Evolutionary conservation across 306 rosid genomes (phyloP).

Genomic region (Cucumis hystrix): DNA sequence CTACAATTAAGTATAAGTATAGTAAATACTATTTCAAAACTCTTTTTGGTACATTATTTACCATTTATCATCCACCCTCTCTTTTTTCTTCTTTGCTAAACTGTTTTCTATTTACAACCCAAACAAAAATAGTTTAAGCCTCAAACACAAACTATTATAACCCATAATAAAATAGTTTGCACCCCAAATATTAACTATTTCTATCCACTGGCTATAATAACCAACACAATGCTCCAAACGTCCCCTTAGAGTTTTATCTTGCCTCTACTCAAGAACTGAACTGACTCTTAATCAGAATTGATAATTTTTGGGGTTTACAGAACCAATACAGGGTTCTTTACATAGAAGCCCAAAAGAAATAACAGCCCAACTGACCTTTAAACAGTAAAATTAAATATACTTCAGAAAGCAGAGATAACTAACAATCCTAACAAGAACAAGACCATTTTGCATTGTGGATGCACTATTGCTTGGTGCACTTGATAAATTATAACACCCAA

Average conservation of each 20-base stretch:
- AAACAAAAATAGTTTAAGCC: too few species aligned
- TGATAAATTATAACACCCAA: background rate
- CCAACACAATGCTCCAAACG: too few species aligned
- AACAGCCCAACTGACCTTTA: background rate
- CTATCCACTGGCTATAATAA: too few species aligned
- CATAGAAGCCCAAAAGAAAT: background rate
- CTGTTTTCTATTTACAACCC: too few species aligned
- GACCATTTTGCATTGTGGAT: background rate
- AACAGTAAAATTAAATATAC: background rate
- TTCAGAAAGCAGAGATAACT: background rate
- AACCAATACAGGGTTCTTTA: background rate
- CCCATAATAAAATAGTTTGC: too few species aligned
- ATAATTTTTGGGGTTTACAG: background rate
- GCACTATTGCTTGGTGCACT: background rate
- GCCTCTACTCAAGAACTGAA: background rate
- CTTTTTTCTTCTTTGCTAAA: too few species aligned
- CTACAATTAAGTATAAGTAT: too few species aligned
- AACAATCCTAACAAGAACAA: background rate
- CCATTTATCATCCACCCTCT: too few species aligned
- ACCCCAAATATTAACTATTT: too few species aligned
- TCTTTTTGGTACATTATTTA: too few species aligned
- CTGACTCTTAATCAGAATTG: background rate
- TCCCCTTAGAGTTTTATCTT: background rate
- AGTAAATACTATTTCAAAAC: too few species aligned
- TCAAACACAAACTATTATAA: too few species aligned